phyloP scores from a whole-genome alignment of 2,329 filamentous ascomycete species.

The Capronia americana region DNA sequence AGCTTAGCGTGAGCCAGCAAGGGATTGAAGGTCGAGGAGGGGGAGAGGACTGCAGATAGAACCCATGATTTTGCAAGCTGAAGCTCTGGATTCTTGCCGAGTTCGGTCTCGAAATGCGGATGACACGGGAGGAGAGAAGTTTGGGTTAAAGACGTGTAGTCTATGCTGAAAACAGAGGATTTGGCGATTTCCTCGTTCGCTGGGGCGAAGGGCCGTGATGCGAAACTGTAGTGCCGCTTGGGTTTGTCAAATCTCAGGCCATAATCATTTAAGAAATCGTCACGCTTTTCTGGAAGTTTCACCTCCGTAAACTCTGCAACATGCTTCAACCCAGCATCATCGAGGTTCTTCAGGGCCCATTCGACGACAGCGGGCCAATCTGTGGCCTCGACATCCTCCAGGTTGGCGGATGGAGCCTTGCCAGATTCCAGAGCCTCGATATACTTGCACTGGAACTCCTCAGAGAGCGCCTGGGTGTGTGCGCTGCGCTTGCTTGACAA shows the following conservation, averaged over 20 bases:
- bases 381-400: slow-evolving; percentile 51
- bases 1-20: slow-evolving; percentile 45
- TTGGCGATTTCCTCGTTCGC: slow-evolving; percentile 46
- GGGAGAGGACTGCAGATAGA: slow-evolving; percentile 54
- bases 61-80: slow-evolving; percentile 54
- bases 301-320: slow-evolving; percentile 37
- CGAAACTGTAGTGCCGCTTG: slow-evolving; percentile 46
- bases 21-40: slow-evolving; percentile 50
- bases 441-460: slow-evolving; percentile 55
- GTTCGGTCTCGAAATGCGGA: slow-evolving; percentile 18
- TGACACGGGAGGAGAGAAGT: slow-evolving; percentile 13
- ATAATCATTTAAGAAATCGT: slow-evolving; percentile 51
- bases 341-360: slow-evolving; percentile 53
- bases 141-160: slow-evolving; percentile 27
- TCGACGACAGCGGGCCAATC: slow-evolving; percentile 56
- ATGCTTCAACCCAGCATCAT: slow-evolving; percentile 47
- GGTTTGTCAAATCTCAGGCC: slow-evolving; percentile 48
- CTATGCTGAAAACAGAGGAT: slow-evolving; percentile 46
- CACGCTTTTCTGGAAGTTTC: slow-evolving; percentile 52
- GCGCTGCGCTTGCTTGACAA: slow-evolving; percentile 48
- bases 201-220: slow-evolving; percentile 29
- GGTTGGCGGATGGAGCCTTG: slow-evolving; percentile 53
- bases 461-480: slow-evolving; percentile 53
- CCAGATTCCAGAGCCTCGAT: slow-evolving; percentile 53
- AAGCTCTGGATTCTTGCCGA: slow-evolving; percentile 17